These are phyloP conservation scores for Bryoglossum gracile DNA, from an alignment of 495 filamentous ascomycete species.

Conservation along the genomic window DNA sequence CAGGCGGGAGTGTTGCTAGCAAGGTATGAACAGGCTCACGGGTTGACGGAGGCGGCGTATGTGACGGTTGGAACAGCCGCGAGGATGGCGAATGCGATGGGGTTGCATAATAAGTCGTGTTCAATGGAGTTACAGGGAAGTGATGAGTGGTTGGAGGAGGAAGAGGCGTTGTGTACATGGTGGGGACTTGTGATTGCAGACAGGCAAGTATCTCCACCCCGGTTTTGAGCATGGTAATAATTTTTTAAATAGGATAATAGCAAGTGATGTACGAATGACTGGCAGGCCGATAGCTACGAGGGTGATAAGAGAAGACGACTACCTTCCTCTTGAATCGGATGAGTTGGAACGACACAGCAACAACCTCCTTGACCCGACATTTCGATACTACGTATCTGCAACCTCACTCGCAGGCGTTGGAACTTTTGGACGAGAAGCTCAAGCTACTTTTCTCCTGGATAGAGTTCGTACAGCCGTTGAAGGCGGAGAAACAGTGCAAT, in stretches of 20 bases:
- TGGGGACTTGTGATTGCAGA: slow-evolving; percentile 19
- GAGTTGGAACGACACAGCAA: slow-evolving; percentile 21
- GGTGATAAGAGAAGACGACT: slow-evolving; percentile 7
- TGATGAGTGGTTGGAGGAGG: slow-evolving; percentile 6
- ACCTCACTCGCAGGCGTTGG: slow-evolving; percentile 19
- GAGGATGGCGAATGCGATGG: slow-evolving; percentile 23
- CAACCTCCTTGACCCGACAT: slow-evolving; percentile 8
- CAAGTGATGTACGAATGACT: slow-evolving; percentile 8
- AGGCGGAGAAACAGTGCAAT: background rate
- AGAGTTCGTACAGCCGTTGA: slow-evolving; percentile 7
- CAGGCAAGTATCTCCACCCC: background rate
- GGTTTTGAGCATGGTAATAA: background rate
- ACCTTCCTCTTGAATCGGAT: slow-evolving; percentile 18
- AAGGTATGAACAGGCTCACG: slow-evolving; percentile 23
- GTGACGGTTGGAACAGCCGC: slow-evolving; percentile 8
- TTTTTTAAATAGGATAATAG: slow-evolving; percentile 9
- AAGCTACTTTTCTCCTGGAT: slow-evolving; percentile 31
- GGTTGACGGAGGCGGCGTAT: slow-evolving; percentile 13
- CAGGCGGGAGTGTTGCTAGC: slow-evolving; percentile 31
- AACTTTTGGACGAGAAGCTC: slow-evolving; percentile 27
- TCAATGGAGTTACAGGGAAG: slow-evolving; percentile 13
- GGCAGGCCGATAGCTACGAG: slow-evolving; percentile 13
- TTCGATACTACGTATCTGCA: slow-evolving; percentile 14
- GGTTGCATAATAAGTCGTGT: slow-evolving; percentile 20
- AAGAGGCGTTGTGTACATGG: slow-evolving; percentile 14